Conservation (phyloP, 1,284 basidiomycete genomes). For the Puccinia coronata region DNA sequence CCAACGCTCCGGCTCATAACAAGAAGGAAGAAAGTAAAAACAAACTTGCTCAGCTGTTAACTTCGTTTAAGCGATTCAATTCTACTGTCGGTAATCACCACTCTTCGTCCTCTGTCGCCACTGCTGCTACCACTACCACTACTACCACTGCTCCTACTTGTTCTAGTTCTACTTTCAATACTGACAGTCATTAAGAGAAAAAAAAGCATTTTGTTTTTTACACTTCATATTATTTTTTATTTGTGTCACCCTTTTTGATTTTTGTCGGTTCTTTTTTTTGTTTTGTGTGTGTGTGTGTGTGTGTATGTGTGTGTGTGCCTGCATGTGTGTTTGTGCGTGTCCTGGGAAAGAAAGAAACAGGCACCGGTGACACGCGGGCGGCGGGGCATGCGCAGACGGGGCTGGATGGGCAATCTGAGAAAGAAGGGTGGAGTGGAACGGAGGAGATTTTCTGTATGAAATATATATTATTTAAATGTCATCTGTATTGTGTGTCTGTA, state of each 20-base stretch:
- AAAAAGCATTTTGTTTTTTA: constrained; percentile 8
- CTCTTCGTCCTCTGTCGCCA: neutral
- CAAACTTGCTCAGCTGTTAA: constrained; percentile 41
- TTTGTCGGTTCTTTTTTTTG: neutral
- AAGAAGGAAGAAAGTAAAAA: constrained; percentile 44
- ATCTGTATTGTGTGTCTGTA: too few relatives aligned
- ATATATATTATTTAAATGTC: too few relatives aligned
- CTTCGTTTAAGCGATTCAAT: constrained; percentile 47
- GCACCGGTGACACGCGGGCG: too few relatives aligned
- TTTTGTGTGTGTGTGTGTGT: neutral
- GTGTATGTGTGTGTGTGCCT: neutral
- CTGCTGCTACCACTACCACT: neutral
- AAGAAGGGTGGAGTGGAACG: neutral
- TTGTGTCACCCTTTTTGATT: neutral
- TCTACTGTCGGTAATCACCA: constrained; percentile 29
- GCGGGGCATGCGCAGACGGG: too few relatives aligned
- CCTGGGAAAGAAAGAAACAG: too few relatives aligned
- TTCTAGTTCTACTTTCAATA: neutral
- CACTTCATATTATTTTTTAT: too few relatives aligned
- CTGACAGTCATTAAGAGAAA: constrained; percentile 18
- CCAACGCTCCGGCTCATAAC: neutral
- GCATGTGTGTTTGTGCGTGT: too few relatives aligned
- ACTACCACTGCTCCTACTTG: constrained; percentile 3
- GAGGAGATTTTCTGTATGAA: too few relatives aligned
- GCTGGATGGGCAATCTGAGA: neutral